Evolutionary conservation across 305 asterid species (phyloP), one percentile per base, ranked within the genome.

Genomic region (Fraxinus angustifolia): DNA sequence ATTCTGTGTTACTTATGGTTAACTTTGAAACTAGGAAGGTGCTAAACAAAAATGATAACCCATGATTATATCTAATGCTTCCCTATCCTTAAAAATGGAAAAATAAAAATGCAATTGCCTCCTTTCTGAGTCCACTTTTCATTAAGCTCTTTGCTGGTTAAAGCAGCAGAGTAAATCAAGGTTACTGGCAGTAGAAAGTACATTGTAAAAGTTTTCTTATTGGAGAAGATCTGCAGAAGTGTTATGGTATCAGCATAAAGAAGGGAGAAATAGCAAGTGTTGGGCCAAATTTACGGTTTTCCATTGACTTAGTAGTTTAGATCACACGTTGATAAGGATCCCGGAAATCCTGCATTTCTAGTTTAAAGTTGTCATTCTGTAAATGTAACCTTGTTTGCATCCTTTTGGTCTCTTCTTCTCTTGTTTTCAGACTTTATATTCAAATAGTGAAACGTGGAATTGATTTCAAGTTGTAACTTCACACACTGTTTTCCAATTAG

Each of bases 11-110:
- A 16, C 35, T 16, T 58, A 45, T 28, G 34, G 3, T 26, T 8
- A 65, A 26, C n/a, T 12, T 65, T 65, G n/a, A 65, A 65, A 11
- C 2, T 65, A 28, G 10, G 73, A 4, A 23, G 35, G 70, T 77
- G 75, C 38, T 50, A 50, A 67, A 78, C 70, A 78, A 74, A 68
- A 34, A 50, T 78, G 83, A 36, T 73, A 36, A 35, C 42, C 42
- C 28, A 19, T 17, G 68, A n/a, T 50, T 16, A 16, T 6, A 50
- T 60, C 31, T 58, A 60, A 60, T 6, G 70, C 70, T 12, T 60
- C 16, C 28, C 68, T 17, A 6, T 19, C 28, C 3, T 60, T 60
- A 8, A 60, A 17, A 60, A 60, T 60, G 11, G 16, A 65, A 26
- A 65, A 23, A 6, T 10, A 36, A 21, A 34, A 17, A 1, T 16